Base-by-base conservation (phyloP, 129 eudicot genomes). In the Flaveria bidentis region DNA sequence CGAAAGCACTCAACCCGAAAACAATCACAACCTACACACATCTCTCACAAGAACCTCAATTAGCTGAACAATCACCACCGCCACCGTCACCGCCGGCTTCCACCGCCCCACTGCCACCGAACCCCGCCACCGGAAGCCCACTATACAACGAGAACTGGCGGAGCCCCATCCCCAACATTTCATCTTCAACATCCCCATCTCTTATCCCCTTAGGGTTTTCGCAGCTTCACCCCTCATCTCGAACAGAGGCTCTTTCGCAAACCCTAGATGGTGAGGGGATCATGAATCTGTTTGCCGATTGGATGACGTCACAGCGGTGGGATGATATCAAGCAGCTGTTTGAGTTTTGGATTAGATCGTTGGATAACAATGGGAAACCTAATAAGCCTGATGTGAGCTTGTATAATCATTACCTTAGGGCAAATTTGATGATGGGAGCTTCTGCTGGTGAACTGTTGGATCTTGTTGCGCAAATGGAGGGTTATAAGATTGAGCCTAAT, bases 121-220 rank as follows among this genome's bases (percentile, higher is more conserved):
- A 83, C 28, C 90, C 98, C 7, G 88, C 92, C 70, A 70, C 94
- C 76, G 96, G 96, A 1, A 88, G 90, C 82, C 98, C 96, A 1
- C 85, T 83, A 39, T 92, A 89, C 88, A 79, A 80, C 22, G 84
- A 89, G 28, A 89, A 87, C 84, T 90, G 94, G 96, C 82, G 90
- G 9, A 90, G 16, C 85, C 89, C 88, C 5, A 65, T 67, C 52
- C 79, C 86, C 10, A 41, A 82, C 20, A 2, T 82, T 13, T 13
- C 79, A 5, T 58, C 81, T 16, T 68, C 81, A 36, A 14, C 71
- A 28, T 72, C 74, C 56, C 70, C 58, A 6, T 79, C 85, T 56
- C 76, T 78, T 2, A 74, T 77, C 61, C 86, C 91, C 14, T 25
- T 80, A 22, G 87, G 81, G 28, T 69, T 85, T 69, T 33, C 83